These are phyloP conservation scores for Spiromastix sp. DNA, from an alignment of 2,329 filamentous ascomycete genomes.

Conservation along the genomic window DNA sequence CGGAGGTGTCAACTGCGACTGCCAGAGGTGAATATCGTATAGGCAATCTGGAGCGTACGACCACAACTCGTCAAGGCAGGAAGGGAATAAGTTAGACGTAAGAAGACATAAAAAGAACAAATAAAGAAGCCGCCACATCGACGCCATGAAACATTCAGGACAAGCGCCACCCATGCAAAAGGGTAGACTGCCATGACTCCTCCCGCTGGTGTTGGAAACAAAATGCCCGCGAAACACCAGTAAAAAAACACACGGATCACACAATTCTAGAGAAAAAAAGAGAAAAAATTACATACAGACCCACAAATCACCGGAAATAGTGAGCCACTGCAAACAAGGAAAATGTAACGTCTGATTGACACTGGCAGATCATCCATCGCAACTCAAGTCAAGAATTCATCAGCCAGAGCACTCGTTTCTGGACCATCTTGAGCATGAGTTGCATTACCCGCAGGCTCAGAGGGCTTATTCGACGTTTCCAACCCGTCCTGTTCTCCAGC, in stretches of 20 bases:
- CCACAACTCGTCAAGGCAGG: too few species aligned
- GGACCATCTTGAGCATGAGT: conserved; percentile 17
- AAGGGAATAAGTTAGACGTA: too few species aligned
- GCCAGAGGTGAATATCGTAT: too few species aligned
- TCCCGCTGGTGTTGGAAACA: conserved; percentile 3
- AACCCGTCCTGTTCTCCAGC: neutral
- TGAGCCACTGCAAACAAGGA: too few species aligned
- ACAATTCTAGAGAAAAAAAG: neutral
- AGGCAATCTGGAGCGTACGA: too few species aligned
- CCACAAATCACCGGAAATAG: too few species aligned
- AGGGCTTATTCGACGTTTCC: neutral
- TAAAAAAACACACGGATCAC: conserved; percentile 1
- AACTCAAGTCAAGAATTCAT: conserved; percentile 19
- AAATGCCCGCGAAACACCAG: too few species aligned
- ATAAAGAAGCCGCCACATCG: neutral
- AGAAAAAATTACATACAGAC: neutral
- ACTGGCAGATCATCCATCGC: conserved; percentile 2
- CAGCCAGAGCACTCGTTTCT: conserved; percentile 14
- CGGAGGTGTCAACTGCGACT: too few species aligned
- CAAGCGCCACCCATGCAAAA: too few species aligned
- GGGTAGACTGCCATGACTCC: too few species aligned
- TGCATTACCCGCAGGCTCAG: conserved; percentile 13
- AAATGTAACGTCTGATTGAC: too few species aligned
- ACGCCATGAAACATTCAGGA: neutral
- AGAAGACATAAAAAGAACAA: conserved; percentile 1